Conservation (phyloP, 116 monocot genomes). For the Iris pallida region DNA sequence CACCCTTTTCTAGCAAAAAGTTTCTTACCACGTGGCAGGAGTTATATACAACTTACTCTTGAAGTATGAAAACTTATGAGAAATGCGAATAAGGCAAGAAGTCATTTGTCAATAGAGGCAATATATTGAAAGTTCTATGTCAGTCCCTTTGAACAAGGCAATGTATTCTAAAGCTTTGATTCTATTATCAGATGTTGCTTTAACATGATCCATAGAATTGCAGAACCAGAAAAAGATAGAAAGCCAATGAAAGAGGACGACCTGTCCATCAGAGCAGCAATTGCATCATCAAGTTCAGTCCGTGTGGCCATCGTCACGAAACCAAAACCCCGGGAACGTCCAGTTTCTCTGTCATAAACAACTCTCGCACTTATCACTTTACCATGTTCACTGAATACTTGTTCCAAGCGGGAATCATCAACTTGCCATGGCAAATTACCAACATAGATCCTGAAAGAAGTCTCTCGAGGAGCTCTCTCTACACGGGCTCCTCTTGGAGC, state of each 20-base stretch:
- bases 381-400: conserved; percentile 77
- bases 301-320: conserved; percentile 76
- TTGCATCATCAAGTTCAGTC: conserved; percentile 64
- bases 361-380: conserved; percentile 71
- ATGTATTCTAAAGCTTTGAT: too few species aligned
- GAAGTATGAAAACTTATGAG: too few species aligned
- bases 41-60: too few species aligned
- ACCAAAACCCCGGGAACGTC: conserved; percentile 83
- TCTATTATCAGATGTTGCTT: too few species aligned
- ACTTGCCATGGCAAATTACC: conserved; percentile 89
- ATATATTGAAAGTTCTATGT: too few species aligned
- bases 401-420: conserved; percentile 62
- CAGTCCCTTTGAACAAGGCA: too few species aligned
- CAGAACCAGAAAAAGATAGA: too few species aligned
- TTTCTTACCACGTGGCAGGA: too few species aligned
- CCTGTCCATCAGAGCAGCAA: conserved; percentile 88
- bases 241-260: conserved; percentile 1
- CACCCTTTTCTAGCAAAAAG: too few species aligned
- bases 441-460: conserved; percentile 67
- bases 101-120: too few species aligned
- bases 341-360: conserved; percentile 74
- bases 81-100: too few species aligned
- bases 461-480: conserved; percentile 33
- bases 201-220: too few species aligned
- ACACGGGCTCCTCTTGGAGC: conserved; percentile 62